These are phyloP conservation scores for Pseudogymnoascus sp. DNA, from an alignment of 2,329 filamentous ascomycete species.

Conservation along the genomic window DNA sequence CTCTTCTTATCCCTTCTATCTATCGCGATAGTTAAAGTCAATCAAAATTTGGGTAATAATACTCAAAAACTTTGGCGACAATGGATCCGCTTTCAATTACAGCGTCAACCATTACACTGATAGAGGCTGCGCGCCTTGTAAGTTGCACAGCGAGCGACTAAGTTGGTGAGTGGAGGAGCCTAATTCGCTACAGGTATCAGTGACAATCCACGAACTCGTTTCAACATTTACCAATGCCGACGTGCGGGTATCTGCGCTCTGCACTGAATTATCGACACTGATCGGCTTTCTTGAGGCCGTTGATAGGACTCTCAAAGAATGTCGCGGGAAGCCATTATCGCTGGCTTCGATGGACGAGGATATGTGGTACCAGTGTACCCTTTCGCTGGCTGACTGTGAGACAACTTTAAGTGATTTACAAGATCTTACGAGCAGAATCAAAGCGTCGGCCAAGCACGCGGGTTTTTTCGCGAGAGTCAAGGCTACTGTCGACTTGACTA, in stretches of 20 bases:
- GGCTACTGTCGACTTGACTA: constrained; percentile 16
- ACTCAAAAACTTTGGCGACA: neutral
- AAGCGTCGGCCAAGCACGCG: constrained; percentile 4
- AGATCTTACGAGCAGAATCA: constrained; percentile 18
- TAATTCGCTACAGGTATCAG: constrained; percentile 7
- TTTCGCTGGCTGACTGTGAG: constrained; percentile 18
- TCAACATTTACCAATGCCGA: constrained; percentile 14
- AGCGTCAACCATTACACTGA: constrained; percentile 12
- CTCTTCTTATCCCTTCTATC: neutral
- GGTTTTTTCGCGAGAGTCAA: constrained; percentile 11
- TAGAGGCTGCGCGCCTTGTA: constrained; percentile 10
- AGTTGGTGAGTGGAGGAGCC: neutral
- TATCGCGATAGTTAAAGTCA: neutral
- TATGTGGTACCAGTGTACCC: constrained; percentile 22
- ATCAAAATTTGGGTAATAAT: neutral
- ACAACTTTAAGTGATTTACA: constrained; percentile 15
- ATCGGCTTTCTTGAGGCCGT: constrained; percentile 18
- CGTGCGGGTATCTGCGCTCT: constrained; percentile 11
- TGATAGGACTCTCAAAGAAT: constrained; percentile 19
- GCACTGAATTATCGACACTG: constrained; percentile 14
- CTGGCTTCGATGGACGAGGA: constrained; percentile 19
- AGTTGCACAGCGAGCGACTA: neutral
- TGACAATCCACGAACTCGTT: constrained; percentile 10
- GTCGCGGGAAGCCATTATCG: constrained; percentile 15
- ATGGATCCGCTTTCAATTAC: constrained; percentile 16